These are phyloP conservation scores for Phytophthora macrochlamydospora DNA, from an alignment of 352 stramenopile species.

Conservation along the genomic window DNA sequence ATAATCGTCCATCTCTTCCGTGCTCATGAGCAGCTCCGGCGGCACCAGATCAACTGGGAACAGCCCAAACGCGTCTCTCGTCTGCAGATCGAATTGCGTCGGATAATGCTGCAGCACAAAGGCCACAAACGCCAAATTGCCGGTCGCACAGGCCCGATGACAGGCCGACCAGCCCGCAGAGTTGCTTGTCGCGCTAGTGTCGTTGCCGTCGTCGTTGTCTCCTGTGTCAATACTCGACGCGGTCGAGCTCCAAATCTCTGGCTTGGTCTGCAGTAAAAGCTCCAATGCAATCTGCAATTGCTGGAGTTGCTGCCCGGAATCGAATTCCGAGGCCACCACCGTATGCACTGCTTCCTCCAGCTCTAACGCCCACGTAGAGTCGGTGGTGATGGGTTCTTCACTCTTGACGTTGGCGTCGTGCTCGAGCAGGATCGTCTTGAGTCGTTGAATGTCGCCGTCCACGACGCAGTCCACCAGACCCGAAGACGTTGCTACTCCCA, in stretches of 20 bases:
- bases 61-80: slow-evolving; percentile 56
- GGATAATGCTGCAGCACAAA: slow-evolving; percentile 53
- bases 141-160: slow-evolving; percentile 62
- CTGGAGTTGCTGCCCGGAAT: slow-evolving; percentile 62
- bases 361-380: slow-evolving; percentile 31
- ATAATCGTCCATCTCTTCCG: slow-evolving; percentile 28
- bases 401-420: slow-evolving; percentile 6
- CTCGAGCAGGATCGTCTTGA: slow-evolving; percentile 46
- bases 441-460: slow-evolving; percentile 53
- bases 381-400: slow-evolving; percentile 9
- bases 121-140: slow-evolving; percentile 60
- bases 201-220: slow-evolving; percentile 11
- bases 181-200: slow-evolving; percentile 32
- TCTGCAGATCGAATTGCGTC: slow-evolving; percentile 33
- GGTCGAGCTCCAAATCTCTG: slow-evolving; percentile 37
- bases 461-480: slow-evolving; percentile 57
- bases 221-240: slow-evolving; percentile 10
- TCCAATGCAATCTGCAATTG: slow-evolving; percentile 69
- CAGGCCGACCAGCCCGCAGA: slow-evolving; percentile 49
- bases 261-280: slow-evolving; percentile 47
- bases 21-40: slow-evolving; percentile 44
- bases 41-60: slow-evolving; percentile 64
- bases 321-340: slow-evolving; percentile 58
- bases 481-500: slow-evolving; percentile 23
- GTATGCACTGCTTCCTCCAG: slow-evolving; percentile 65